phyloP scores from a whole-genome alignment of 805 yeast genomes.

The Hanseniaspora singularis region DNA sequence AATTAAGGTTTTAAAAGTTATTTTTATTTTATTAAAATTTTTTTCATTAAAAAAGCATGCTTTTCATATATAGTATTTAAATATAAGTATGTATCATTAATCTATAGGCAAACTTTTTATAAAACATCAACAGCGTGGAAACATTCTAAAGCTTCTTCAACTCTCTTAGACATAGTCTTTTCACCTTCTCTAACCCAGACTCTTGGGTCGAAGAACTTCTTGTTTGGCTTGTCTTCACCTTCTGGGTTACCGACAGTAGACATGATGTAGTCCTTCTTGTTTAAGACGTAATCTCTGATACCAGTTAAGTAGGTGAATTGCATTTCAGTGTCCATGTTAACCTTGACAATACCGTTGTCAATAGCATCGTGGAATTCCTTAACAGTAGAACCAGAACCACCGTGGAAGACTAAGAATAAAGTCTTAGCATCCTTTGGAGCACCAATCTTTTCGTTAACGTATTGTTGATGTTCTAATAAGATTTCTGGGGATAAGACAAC shows the following conservation, averaged over 20 bases:
- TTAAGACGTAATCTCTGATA: conserved; percentile 92
- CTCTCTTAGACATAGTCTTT: conserved; percentile 88
- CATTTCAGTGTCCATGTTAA: conserved; percentile 97
- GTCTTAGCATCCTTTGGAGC: conserved; percentile 46
- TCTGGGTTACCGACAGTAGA: conserved; percentile 97
- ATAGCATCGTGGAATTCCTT: conserved; percentile 86
- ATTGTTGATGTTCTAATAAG: conserved; percentile 89
- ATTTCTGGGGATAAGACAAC: conserved; percentile 85
- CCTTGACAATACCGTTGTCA: conserved; percentile 92
- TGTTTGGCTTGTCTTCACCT: conserved; percentile 98
- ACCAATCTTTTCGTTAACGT: conserved; percentile 59
- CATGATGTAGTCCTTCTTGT: conserved; percentile 88
- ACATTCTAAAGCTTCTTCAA: conserved; percentile 66
- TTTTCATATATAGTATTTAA: neutral
- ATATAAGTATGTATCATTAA: neutral
- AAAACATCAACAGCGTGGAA: conserved; percentile 50
- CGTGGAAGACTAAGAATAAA: conserved; percentile 97
- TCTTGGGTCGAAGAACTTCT: conserved; percentile 99
- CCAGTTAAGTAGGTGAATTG: conserved; percentile 95
- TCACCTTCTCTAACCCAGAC: conserved; percentile 99
- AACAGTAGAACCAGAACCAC: conserved; percentile 97
- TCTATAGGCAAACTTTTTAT: conserved; percentile 2
- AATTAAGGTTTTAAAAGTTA: no score
- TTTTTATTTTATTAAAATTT: neutral
- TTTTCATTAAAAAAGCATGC: conserved; percentile 5